phyloP scores from a whole-genome alignment of 176 grass and related monocot species.

The Rhynchospora pubera region DNA sequence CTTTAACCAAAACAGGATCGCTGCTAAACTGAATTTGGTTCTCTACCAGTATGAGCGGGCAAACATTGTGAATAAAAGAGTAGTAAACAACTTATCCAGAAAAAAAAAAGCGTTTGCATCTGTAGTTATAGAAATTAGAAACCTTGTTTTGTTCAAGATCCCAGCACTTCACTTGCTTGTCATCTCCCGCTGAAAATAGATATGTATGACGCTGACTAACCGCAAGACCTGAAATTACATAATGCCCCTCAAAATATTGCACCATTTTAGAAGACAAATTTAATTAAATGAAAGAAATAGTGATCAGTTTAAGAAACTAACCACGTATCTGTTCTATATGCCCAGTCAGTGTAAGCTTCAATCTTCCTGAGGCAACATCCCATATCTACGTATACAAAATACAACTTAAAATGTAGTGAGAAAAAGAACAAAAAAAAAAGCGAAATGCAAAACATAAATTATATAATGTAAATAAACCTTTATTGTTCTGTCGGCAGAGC shows the following conservation, averaged over 20 bases:
- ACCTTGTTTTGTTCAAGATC: constrained; percentile 99
- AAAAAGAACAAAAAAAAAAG: not conserved
- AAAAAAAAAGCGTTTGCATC: not conserved
- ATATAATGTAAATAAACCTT: constrained; percentile 41
- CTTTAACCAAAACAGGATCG: not conserved
- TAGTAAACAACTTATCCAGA: not conserved
- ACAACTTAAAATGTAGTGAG: not conserved
- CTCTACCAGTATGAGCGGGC: not conserved
- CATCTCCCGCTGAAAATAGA: constrained; percentile 99
- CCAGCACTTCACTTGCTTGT: constrained; percentile 99
- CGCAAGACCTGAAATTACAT: constrained; percentile 67
- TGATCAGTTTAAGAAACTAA: constrained; percentile 32
- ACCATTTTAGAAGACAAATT: constrained; percentile 6
- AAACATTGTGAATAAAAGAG: not conserved
- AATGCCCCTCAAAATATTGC: constrained; percentile 4
- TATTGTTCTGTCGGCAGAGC: constrained; percentile 90
- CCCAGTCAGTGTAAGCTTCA: constrained; percentile 95
- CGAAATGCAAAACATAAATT: not conserved
- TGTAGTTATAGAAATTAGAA: constrained; percentile 6
- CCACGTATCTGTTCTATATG: constrained; percentile 94
- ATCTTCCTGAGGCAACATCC: constrained; percentile 86
- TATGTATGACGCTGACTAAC: constrained; percentile 89
- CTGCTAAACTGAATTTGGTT: not conserved
- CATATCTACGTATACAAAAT: constrained; percentile 67
- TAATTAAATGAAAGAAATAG: not conserved